phyloP scores from a whole-genome alignment of 2,329 filamentous ascomycete genomes.

The Metarhizium album region DNA sequence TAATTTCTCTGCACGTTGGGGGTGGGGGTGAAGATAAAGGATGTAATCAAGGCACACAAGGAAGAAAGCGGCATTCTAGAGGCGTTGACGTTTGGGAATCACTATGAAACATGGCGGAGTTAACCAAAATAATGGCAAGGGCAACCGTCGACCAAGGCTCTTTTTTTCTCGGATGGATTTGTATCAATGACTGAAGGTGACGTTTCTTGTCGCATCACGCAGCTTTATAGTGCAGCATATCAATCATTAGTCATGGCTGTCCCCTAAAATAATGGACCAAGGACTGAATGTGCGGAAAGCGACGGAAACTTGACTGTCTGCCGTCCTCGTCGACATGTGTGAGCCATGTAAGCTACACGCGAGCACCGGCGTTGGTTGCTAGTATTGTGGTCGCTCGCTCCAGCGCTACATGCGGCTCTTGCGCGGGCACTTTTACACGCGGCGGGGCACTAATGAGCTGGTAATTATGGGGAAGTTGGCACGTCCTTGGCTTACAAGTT shows the following conservation, averaged over 20 bases:
- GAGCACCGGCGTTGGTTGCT: no score
- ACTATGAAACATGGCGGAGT: not conserved
- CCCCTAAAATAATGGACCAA: not conserved
- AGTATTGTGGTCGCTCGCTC: no score
- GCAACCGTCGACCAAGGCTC: slow-evolving; percentile 1
- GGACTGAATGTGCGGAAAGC: no score
- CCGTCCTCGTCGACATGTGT: no score
- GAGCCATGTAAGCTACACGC: no score
- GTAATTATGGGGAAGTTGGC: not conserved
- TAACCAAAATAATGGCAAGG: slow-evolving; percentile 5
- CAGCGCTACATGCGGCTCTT: no score
- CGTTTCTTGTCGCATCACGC: not conserved
- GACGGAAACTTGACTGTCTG: no score
- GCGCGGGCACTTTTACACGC: no score
- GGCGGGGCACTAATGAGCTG: no score
- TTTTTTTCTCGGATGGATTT: not conserved
- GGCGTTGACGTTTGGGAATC: slow-evolving; percentile 9
- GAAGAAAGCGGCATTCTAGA: slow-evolving; percentile 6
- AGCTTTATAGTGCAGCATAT: not conserved
- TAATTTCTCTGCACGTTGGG: not conserved
- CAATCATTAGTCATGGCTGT: not conserved
- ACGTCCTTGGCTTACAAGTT: not conserved
- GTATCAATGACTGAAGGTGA: not conserved
- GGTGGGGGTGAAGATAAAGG: not conserved
- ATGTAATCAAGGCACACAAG: not conserved